Percentiles rank a stretch among this genome's conserved stretches.
Evolutionary conservation across 345 rosid species (phyloP).

Genomic region (Salix udensis): DNA sequence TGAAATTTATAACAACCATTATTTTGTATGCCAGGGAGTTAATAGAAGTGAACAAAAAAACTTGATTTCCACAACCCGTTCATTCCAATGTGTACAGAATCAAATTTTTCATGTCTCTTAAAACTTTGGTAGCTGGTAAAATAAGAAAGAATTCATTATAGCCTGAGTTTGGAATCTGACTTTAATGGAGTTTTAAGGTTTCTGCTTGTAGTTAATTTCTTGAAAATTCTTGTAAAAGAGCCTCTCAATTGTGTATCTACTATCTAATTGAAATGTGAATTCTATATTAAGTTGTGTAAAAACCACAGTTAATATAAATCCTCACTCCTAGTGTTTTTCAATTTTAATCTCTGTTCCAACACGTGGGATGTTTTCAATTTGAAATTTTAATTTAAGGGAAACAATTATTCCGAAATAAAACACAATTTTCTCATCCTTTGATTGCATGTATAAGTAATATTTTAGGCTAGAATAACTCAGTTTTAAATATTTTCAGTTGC

Average conservation of each 20-base stretch:
- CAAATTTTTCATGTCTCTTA: neutral
- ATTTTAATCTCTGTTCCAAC: neutral
- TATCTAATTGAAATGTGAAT: neutral
- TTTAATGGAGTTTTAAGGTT: neutral
- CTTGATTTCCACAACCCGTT: neutral
- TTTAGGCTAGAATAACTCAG: neutral
- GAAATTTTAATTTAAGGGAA: neutral
- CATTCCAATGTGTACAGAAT: neutral
- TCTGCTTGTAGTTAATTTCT: neutral
- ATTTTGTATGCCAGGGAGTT: neutral
- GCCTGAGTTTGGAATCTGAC: neutral
- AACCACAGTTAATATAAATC: neutral
- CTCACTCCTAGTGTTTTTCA: neutral
- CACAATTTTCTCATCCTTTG: neutral
- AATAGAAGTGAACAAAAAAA: neutral
- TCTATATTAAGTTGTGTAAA: neutral
- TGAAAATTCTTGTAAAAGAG: neutral
- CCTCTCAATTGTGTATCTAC: neutral
- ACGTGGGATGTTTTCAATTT: neutral
- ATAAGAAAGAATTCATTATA: neutral
- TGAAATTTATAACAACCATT: neutral
- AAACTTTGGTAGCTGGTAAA: neutral
- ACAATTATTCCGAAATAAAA: neutral
- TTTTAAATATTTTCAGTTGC: neutral
- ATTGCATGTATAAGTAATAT: neutral